Conservation (phyloP, 345 rosid species). For the Syzygium oleosum region DNA sequence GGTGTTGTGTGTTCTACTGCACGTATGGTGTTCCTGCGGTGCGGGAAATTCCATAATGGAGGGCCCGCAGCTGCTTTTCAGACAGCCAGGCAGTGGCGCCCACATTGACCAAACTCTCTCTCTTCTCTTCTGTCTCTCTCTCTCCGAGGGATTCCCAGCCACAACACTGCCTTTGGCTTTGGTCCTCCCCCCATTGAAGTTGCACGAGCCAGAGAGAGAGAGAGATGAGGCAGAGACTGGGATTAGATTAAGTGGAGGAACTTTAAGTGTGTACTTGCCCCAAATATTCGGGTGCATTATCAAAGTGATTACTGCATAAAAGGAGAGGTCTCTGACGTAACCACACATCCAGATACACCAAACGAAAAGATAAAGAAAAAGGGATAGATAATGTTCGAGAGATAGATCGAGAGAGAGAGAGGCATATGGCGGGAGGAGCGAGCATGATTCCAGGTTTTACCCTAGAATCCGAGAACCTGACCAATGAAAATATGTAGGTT, state of each 20-base stretch:
- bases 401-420: background rate
- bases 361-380: background rate
- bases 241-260: background rate
- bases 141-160: background rate
- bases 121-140: background rate
- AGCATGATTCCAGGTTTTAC: no score
- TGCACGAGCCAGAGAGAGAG: background rate
- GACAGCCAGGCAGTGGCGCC: slow-evolving; percentile 36
- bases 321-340: background rate
- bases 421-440: background rate
- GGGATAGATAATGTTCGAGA: background rate
- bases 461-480: no score
- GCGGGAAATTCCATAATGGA: slow-evolving; percentile 26
- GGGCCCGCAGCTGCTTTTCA: slow-evolving; percentile 1
- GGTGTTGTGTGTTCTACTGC: background rate
- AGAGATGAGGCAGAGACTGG: background rate
- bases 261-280: background rate
- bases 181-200: background rate
- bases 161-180: background rate
- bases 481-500: no score
- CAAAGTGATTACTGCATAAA: background rate
- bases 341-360: background rate
- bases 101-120: slow-evolving; percentile 10
- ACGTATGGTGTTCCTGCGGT: slow-evolving; percentile 8
- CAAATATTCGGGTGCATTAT: background rate